phyloP scores from a whole-genome alignment of 805 yeast genomes.

The Kodamaea laetipori region DNA sequence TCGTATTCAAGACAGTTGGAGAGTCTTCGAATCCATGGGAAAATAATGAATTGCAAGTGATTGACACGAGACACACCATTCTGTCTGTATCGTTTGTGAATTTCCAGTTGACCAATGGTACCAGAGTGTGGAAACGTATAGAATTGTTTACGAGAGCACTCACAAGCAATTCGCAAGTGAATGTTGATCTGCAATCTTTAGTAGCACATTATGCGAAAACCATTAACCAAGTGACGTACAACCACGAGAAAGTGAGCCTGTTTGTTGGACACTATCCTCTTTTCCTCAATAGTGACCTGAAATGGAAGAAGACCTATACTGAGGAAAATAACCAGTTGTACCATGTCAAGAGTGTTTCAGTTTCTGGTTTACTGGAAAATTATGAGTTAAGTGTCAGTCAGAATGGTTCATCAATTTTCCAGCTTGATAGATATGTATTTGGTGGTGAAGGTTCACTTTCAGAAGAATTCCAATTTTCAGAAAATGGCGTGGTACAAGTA shows the following conservation, averaged over 20 bases:
- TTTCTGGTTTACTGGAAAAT: background rate
- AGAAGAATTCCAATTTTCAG: background rate
- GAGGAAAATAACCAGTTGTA: constrained; percentile 3
- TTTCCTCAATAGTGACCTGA: background rate
- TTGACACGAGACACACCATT: constrained; percentile 2
- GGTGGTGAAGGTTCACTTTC: constrained; percentile 1
- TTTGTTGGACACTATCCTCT: constrained; percentile 1
- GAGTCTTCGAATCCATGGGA: background rate
- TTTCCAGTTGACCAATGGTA: background rate
- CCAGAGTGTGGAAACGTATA: background rate
- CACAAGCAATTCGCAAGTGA: background rate
- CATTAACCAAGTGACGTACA: background rate
- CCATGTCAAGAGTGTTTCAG: background rate
- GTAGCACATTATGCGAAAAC: constrained; percentile 6
- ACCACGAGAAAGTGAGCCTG: background rate
- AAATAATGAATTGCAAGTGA: background rate
- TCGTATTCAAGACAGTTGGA: background rate
- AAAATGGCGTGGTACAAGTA: background rate
- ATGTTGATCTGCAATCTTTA: background rate
- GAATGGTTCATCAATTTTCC: background rate
- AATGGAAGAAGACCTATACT: constrained; percentile 1
- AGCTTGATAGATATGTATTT: constrained; percentile 1
- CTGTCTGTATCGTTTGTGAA: background rate
- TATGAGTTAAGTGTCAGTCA: background rate
- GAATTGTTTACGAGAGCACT: constrained; percentile 1